Evolutionary conservation across 495 filamentous ascomycete genomes (phyloP).

Genomic region (Podospora appendiculata): DNA sequence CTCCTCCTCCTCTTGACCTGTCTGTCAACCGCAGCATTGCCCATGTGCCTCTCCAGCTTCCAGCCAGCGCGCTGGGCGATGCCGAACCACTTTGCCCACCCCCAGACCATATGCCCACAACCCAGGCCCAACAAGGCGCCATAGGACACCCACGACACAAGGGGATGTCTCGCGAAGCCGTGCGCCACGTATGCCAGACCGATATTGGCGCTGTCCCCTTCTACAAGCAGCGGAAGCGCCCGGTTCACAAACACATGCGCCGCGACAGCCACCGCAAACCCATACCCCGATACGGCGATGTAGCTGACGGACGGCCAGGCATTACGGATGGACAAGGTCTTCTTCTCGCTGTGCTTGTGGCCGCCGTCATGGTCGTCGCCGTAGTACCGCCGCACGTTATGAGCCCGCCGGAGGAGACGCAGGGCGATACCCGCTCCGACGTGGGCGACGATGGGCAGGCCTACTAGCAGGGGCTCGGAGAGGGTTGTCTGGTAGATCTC

Average conservation of each 20-base stretch:
- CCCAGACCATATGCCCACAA: slow-evolving; percentile 76
- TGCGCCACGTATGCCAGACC: slow-evolving; percentile 78
- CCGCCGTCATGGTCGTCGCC: slow-evolving; percentile 21
- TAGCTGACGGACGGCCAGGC: slow-evolving; percentile 64
- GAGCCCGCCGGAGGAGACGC: slow-evolving; percentile 62
- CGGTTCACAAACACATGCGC: slow-evolving; percentile 68
- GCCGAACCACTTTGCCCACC: slow-evolving; percentile 68
- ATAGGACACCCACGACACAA: slow-evolving; percentile 62
- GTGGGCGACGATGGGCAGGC: slow-evolving; percentile 49
- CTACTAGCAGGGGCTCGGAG: slow-evolving; percentile 56
- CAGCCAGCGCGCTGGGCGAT: slow-evolving; percentile 34
- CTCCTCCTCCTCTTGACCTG: slow-evolving; percentile 40
- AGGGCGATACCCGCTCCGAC: slow-evolving; percentile 62
- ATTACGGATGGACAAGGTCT: slow-evolving; percentile 16
- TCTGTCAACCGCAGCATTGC: slow-evolving; percentile 20
- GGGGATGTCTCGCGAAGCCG: slow-evolving; percentile 63
- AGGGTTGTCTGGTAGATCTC: slow-evolving; percentile 76
- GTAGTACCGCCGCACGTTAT: slow-evolving; percentile 64
- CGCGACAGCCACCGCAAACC: slow-evolving; percentile 52
- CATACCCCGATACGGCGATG: slow-evolving; percentile 60
- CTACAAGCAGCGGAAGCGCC: slow-evolving; percentile 58
- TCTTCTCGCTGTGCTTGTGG: slow-evolving; percentile 18
- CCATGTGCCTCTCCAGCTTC: slow-evolving; percentile 14
- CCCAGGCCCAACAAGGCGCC: slow-evolving; percentile 57
- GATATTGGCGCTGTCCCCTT: slow-evolving; percentile 76